phyloP scores from a whole-genome alignment of 257 asterid species.

The Solanum chmielewskii region DNA sequence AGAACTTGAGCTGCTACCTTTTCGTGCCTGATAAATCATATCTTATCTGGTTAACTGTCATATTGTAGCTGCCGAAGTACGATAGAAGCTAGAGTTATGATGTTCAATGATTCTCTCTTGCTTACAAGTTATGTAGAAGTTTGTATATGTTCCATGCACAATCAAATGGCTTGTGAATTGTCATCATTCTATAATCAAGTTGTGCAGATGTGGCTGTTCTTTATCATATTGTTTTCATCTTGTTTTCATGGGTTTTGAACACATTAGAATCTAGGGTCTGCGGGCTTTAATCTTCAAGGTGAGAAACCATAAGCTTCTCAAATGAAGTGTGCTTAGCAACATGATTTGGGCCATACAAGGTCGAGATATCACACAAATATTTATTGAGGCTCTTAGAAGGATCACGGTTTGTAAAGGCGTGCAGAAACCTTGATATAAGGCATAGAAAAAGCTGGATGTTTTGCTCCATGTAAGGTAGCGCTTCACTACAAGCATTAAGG shows the following conservation, averaged over 20 bases:
- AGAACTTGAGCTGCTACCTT: neutral
- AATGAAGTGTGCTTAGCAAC: neutral
- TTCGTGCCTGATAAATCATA: neutral
- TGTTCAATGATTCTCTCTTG: neutral
- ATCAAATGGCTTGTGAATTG: neutral
- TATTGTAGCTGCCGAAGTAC: neutral
- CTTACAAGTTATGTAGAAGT: neutral
- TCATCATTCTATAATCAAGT: neutral
- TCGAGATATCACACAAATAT: neutral
- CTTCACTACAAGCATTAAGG: neutral
- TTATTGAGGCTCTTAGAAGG: neutral
- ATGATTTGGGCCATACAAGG: neutral
- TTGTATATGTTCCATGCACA: neutral
- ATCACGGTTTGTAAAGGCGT: neutral
- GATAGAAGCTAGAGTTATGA: neutral
- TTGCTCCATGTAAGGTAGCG: neutral
- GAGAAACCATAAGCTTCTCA: neutral
- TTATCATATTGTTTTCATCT: neutral
- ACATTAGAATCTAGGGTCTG: neutral
- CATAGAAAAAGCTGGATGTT: neutral
- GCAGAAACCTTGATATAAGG: neutral
- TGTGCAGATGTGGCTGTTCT: neutral
- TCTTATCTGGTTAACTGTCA: neutral
- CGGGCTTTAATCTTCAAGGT: neutral
- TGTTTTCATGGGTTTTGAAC: neutral